Conservation (phyloP, 2,329 filamentous ascomycete species). For the Endothia cerciana region DNA sequence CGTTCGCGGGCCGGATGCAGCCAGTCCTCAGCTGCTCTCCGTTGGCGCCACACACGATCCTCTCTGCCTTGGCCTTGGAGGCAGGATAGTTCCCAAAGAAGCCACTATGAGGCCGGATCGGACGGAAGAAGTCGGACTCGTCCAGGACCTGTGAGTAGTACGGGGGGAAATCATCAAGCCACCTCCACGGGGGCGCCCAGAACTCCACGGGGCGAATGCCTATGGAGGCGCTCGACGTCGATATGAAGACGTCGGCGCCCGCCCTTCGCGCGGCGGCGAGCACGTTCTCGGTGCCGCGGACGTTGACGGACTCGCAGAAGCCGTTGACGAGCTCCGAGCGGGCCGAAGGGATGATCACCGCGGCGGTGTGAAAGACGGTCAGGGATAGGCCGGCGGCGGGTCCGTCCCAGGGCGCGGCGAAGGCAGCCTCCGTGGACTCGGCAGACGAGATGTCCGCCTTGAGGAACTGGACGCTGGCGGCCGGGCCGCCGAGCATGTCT, state of each 20-base stretch:
- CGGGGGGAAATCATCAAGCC: constrained; percentile 42
- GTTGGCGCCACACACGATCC: constrained; percentile 46
- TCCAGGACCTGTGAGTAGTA: constrained; percentile 46
- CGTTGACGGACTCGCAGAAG: constrained; percentile 48
- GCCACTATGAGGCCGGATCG: constrained; percentile 42
- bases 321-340: constrained; percentile 45
- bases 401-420: constrained; percentile 51
- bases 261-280: constrained; percentile 45
- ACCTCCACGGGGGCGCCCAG: constrained; percentile 46
- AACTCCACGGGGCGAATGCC: constrained; percentile 42
- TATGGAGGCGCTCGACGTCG: constrained; percentile 52
- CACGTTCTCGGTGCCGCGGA: constrained; percentile 51
- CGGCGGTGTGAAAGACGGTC: constrained; percentile 60
- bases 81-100: constrained; percentile 52
- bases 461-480: constrained; percentile 45
- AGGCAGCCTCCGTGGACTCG: constrained; percentile 48
- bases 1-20: constrained; percentile 55
- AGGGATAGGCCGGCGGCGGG: constrained; percentile 48
- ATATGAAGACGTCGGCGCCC: constrained; percentile 49
- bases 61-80: constrained; percentile 51
- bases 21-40: constrained; percentile 49
- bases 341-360: constrained; percentile 49
- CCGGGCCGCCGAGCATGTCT: constrained; percentile 45
- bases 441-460: constrained; percentile 55
- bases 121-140: constrained; percentile 44